Evolutionary conservation across 1,284 basidiomycete species (phyloP), one percentile per base, ranked within the genome.

Genomic region (Rhodotorula glutinis): DNA sequence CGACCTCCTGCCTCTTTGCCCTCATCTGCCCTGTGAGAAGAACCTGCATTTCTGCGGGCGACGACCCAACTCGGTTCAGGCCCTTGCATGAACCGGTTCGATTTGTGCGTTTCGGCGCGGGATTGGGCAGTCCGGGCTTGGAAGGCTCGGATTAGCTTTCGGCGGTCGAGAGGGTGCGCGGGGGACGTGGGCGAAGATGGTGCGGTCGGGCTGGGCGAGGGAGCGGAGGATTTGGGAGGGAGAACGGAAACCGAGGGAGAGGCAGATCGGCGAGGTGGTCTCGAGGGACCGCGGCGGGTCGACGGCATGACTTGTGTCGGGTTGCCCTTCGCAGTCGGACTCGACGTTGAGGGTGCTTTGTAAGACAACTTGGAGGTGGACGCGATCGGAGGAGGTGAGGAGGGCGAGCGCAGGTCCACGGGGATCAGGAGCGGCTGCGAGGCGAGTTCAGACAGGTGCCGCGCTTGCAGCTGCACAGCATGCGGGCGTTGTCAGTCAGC

Each of bases 41-140:
- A n/a, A n/a, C n/a, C n/a, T n/a, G n/a, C n/a, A n/a, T n/a, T 25
- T 46, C 53, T 49, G n/a, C 49, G 25, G 21, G 23, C 46, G 21
- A 10, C n/a, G 17, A 70, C 52, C 69, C 69, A 71, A 43, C 63
- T 65, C 46, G 69, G 69, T 44, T 71, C 66, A 1, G 66, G 69
- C 3, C 69, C 69, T 19, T 59, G 29, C 69, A 71, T 71, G 61
- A 71, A 71, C 11, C 66, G 52, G 30, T 61, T 68, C 41, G 52
- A 29, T 19, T 60, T 52, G 14, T 40, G 4, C 3, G 23, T 23
- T 1, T 16, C 16, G 14, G 46, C 58, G 30, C 27, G 25, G 21
- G n/a, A 33, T 13, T 38, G 58, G 13, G 49, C 27, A 2, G 47
- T 44, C 2, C 65, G 58, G 17, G 62, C 66, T 0, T 14, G 14